Evolutionary conservation across 1,284 basidiomycete genomes (phyloP).

Genomic region (Sporisorium sorghi): DNA sequence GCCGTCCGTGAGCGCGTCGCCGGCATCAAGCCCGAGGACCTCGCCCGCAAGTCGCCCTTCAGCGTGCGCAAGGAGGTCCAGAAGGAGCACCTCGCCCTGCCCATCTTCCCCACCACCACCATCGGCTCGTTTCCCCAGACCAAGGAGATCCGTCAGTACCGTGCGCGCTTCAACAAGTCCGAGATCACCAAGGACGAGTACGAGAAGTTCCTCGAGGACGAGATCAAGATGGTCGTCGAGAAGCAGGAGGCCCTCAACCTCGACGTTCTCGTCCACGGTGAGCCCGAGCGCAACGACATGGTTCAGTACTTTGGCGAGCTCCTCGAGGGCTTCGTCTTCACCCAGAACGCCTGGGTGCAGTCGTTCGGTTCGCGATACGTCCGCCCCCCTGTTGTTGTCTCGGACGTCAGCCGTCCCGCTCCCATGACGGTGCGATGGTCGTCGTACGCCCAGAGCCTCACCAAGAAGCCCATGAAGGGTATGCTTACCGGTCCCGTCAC

Average conservation of each 20-base stretch:
- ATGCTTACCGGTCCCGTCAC: slow-evolving; percentile 83
- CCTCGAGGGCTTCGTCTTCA: slow-evolving; percentile 94
- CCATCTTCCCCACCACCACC: slow-evolving; percentile 98
- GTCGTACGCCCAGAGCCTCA: slow-evolving; percentile 93
- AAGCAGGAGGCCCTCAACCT: slow-evolving; percentile 97
- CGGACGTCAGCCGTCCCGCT: slow-evolving; percentile 91
- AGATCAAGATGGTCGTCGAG: slow-evolving; percentile 91
- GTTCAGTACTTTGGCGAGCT: slow-evolving; percentile 99
- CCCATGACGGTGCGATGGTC: slow-evolving; percentile 99
- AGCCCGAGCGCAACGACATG: slow-evolving; percentile 99
- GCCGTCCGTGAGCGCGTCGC: slow-evolving; percentile 95
- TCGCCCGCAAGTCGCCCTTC: slow-evolving; percentile 92
- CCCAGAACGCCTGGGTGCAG: slow-evolving; percentile 99
- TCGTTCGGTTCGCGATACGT: slow-evolving; percentile 91
- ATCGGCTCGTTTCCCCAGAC: slow-evolving; percentile 98
- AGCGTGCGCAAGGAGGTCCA: slow-evolving; percentile 87
- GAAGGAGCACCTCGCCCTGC: slow-evolving; percentile 87
- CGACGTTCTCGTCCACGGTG: slow-evolving; percentile 98
- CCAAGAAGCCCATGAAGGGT: slow-evolving; percentile 97
- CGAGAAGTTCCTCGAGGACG: slow-evolving; percentile 98
- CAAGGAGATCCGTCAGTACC: slow-evolving; percentile 82
- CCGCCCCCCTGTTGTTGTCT: slow-evolving; percentile 98
- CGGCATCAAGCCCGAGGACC: slow-evolving; percentile 86
- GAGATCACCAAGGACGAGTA: slow-evolving; percentile 90
- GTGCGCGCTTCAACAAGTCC: slow-evolving; percentile 79